Evolutionary conservation across 768 basidiomycete species (phyloP).

Genomic region (Paxillus involutus): DNA sequence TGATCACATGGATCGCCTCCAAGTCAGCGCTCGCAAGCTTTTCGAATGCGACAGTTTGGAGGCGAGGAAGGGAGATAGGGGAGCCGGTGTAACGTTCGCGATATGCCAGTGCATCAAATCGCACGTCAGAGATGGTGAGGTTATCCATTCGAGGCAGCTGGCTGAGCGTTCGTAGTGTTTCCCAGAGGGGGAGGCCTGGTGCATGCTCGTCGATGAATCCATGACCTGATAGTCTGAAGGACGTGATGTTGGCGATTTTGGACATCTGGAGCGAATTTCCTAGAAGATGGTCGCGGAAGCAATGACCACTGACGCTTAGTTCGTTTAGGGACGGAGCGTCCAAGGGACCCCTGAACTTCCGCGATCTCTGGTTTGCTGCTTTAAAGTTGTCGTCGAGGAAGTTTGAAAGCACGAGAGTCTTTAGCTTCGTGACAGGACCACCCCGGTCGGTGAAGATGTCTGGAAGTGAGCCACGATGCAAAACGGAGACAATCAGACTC

Average conservation of each 20-base stretch:
- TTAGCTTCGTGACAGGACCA: background rate
- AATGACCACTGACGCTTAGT: background rate
- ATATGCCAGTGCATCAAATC: background rate
- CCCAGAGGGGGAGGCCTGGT: background rate
- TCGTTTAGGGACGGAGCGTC: background rate
- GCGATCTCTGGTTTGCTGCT: background rate
- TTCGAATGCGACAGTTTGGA: background rate
- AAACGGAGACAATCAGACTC: background rate
- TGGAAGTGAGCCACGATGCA: background rate
- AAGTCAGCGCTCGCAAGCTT: background rate
- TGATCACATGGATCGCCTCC: background rate
- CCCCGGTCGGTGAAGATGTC: background rate
- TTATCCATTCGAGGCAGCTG: background rate
- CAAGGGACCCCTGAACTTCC: background rate
- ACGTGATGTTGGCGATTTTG: background rate
- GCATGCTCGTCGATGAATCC: background rate
- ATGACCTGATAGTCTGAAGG: background rate
- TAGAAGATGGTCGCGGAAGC: background rate
- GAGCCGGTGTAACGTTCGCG: background rate
- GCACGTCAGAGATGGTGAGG: background rate
- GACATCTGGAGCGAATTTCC: background rate
- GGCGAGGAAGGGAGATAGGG: background rate
- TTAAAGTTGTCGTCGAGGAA: background rate
- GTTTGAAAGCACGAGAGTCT: background rate
- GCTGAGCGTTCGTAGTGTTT: background rate